These are phyloP conservation scores for Stenogyne calaminthoides DNA, from an alignment of 305 asterid genomes.

Conservation along the genomic window DNA sequence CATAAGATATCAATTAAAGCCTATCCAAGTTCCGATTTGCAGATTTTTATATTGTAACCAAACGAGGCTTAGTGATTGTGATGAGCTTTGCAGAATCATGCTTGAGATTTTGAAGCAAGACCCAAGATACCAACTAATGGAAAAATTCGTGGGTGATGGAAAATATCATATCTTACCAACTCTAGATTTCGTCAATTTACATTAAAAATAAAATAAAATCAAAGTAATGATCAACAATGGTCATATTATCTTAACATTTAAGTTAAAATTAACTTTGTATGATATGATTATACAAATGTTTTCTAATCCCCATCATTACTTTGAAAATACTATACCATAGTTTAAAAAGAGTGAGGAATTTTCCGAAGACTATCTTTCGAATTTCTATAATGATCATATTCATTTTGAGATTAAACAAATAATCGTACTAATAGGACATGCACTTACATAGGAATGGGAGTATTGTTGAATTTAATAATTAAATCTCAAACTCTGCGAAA, in stretches of 20 bases:
- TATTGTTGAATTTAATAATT: not conserved
- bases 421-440: not conserved
- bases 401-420: not conserved
- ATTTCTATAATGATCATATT: not conserved
- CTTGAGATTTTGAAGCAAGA: conserved; percentile 6
- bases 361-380: not conserved
- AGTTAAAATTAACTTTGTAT: too few species aligned
- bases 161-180: conserved; percentile 26
- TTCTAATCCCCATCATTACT: too few species aligned
- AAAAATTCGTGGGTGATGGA: not conserved
- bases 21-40: not conserved
- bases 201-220: not conserved
- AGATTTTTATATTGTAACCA: conserved; percentile 12
- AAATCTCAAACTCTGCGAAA: not conserved
- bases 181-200: conserved; percentile 17
- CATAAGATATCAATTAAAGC: not conserved
- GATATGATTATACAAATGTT: too few species aligned
- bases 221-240: not conserved
- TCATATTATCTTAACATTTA: not conserved
- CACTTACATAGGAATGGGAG: not conserved
- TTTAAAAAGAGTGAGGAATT: too few species aligned
- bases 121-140: not conserved
- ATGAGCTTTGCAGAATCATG: conserved; percentile 23
- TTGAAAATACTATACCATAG: too few species aligned
- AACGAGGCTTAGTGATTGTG: conserved; percentile 19